Percentiles rank a stretch among this genome's conserved stretches.
Evolutionary conservation across 495 filamentous ascomycete genomes (phyloP).

Genomic region (Aspergillus coremiiformis): DNA sequence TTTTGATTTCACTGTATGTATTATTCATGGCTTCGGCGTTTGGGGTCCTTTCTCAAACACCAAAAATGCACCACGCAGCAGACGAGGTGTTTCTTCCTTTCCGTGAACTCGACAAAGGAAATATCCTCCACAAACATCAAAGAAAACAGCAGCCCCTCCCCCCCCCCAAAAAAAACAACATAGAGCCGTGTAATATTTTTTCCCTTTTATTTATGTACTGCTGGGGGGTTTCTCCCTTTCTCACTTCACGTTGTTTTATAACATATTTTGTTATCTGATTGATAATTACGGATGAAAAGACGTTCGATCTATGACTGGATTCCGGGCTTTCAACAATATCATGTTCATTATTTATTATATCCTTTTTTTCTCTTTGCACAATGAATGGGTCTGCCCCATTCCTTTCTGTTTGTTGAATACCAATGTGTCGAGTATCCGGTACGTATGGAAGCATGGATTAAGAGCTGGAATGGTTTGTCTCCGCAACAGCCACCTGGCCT

Average conservation of each 20-base stretch:
- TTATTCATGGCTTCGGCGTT: conserved; percentile 39
- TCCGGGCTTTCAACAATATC: not conserved
- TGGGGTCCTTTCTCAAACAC: conserved; percentile 25
- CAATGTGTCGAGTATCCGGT: not conserved
- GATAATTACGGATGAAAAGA: conserved; percentile 1
- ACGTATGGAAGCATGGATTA: not conserved
- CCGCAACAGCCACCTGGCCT: not conserved
- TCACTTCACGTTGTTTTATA: conserved; percentile 7
- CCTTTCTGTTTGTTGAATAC: not conserved
- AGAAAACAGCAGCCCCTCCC: conserved; percentile 10
- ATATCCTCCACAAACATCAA: not conserved
- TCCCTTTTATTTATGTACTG: conserved; percentile 6
- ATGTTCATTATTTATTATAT: not conserved
- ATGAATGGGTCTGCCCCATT: not conserved
- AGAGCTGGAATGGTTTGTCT: not conserved
- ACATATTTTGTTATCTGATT: conserved; percentile 1
- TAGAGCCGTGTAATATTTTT: conserved; percentile 14
- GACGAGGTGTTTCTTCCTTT: conserved; percentile 9
- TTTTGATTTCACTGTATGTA: conserved; percentile 27
- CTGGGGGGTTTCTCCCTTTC: conserved; percentile 10
- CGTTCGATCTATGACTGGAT: not conserved
- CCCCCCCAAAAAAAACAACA: conserved; percentile 2
- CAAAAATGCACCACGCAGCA: conserved; percentile 16
- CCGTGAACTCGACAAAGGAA: conserved; percentile 4
- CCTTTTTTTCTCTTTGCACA: not conserved